These are phyloP conservation scores for Thymus quinquecostatus DNA, from an alignment of 257 asterid species.

Conservation along the genomic window DNA sequence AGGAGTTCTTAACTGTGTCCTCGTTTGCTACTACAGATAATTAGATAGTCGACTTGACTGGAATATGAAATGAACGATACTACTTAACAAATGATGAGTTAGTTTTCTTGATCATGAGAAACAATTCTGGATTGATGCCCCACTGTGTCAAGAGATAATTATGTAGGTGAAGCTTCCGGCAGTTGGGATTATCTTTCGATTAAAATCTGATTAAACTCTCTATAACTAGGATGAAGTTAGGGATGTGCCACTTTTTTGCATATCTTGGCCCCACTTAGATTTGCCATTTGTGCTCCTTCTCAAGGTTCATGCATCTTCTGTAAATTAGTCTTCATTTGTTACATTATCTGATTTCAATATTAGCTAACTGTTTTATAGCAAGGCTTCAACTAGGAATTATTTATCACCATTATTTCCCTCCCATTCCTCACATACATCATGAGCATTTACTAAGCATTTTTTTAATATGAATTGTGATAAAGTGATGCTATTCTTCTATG, in stretches of 20 bases:
- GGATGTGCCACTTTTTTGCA: constrained; percentile 14
- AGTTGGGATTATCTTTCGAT: constrained; percentile 15
- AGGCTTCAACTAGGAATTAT: constrained; percentile 33
- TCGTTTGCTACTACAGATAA: constrained; percentile 6
- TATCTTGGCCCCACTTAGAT: constrained; percentile 41
- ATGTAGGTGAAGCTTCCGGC: constrained; percentile 1
- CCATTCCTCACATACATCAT: constrained; percentile 13
- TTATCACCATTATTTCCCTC: neutral
- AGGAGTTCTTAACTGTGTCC: constrained; percentile 8
- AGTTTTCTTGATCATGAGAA: neutral
- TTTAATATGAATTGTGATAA: neutral
- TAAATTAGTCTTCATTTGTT: neutral
- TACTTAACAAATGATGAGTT: neutral
- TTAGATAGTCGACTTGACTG: constrained; percentile 13
- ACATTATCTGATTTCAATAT: constrained; percentile 24
- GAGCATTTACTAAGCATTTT: neutral
- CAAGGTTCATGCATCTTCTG: constrained; percentile 49
- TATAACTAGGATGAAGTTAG: constrained; percentile 2
- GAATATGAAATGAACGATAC: neutral
- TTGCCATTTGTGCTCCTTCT: constrained; percentile 18
- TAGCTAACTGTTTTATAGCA: neutral
- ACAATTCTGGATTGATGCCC: constrained; percentile 20
- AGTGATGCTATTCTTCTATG: neutral
- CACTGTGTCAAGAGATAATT: neutral
- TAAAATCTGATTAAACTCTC: constrained; percentile 21